These are phyloP conservation scores for Bullera alba DNA, from an alignment of 768 basidiomycete genomes.

Conservation along the genomic window DNA sequence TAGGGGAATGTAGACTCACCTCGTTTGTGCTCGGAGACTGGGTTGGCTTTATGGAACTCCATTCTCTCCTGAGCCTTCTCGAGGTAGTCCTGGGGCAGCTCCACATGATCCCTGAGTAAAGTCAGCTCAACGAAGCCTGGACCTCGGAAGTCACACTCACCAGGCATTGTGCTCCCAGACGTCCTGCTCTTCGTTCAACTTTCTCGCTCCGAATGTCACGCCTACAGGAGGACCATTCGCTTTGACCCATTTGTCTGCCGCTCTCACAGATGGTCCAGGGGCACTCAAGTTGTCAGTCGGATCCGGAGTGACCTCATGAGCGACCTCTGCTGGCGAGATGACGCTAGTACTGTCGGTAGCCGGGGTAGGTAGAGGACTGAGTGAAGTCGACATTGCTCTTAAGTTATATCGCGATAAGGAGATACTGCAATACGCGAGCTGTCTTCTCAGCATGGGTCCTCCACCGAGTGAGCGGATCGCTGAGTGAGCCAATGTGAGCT, in stretches of 20 bases:
- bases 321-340: too few relatives aligned
- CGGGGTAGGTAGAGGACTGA: too few relatives aligned
- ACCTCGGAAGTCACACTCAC: constrained; percentile 50
- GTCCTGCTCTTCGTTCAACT: constrained; percentile 34
- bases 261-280: constrained; percentile 13
- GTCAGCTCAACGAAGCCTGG: not conserved
- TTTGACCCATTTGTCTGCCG: constrained; percentile 37
- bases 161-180: constrained; percentile 43
- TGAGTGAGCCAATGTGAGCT: too few relatives aligned
- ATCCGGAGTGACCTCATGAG: too few relatives aligned
- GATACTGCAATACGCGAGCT: too few relatives aligned
- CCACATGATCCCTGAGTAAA: constrained; percentile 46
- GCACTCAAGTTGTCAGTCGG: too few relatives aligned
- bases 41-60: constrained; percentile 61
- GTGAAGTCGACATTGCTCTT: too few relatives aligned
- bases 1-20: constrained; percentile 46
- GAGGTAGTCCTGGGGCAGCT: constrained; percentile 59
- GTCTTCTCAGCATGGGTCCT: too few relatives aligned
- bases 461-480: too few relatives aligned
- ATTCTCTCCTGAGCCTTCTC: constrained; percentile 66
- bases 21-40: constrained; percentile 69
- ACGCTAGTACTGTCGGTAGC: too few relatives aligned
- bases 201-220: constrained; percentile 37
- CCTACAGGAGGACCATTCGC: constrained; percentile 38
- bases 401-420: too few relatives aligned